phyloP scores from a whole-genome alignment of 2,329 filamentous ascomycete species.

The Aspergillus viridinutans region DNA sequence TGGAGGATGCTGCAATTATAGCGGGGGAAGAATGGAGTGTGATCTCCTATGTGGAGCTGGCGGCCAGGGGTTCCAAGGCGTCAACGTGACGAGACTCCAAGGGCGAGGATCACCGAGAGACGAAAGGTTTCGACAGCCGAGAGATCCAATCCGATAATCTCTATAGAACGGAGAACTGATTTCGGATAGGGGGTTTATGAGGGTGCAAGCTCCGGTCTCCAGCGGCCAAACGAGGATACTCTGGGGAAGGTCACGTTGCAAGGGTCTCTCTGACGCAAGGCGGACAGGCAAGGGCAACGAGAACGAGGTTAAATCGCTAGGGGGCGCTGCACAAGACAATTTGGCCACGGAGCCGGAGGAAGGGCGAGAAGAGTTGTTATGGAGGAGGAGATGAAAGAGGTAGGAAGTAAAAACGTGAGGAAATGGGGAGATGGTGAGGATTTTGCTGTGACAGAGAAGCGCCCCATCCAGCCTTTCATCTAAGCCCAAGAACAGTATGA shows the following conservation, averaged over 20 bases:
- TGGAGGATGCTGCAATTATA: not conserved
- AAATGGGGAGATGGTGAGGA: conserved; percentile 6
- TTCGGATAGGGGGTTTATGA: conserved; percentile 5
- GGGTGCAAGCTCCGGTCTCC: conserved; percentile 20
- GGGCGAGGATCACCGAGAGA: not conserved
- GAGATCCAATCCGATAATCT: conserved; percentile 9
- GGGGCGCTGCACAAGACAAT: conserved; percentile 10
- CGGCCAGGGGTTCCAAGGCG: conserved; percentile 18
- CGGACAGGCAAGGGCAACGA: conserved; percentile 21
- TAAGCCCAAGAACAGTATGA: conserved; percentile 8
- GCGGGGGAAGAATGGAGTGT: conserved; percentile 1
- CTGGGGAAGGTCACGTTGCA: conserved; percentile 25
- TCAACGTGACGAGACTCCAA: conserved; percentile 12
- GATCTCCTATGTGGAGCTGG: conserved; percentile 6
- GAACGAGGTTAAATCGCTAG: conserved; percentile 16
- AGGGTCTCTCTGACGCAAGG: conserved; percentile 28
- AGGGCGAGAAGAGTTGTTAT: conserved; percentile 1
- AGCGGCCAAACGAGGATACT: conserved; percentile 20
- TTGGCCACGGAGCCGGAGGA: conserved; percentile 22
- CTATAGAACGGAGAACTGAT: conserved; percentile 9
- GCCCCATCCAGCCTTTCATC: not conserved
- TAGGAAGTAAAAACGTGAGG: conserved; percentile 7
- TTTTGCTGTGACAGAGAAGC: conserved; percentile 12
- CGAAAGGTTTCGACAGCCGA: conserved; percentile 13
- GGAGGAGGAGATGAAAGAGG: conserved; percentile 3